phyloP scores from a whole-genome alignment of 2,329 filamentous ascomycete species.

The Microcera coccophila region DNA sequence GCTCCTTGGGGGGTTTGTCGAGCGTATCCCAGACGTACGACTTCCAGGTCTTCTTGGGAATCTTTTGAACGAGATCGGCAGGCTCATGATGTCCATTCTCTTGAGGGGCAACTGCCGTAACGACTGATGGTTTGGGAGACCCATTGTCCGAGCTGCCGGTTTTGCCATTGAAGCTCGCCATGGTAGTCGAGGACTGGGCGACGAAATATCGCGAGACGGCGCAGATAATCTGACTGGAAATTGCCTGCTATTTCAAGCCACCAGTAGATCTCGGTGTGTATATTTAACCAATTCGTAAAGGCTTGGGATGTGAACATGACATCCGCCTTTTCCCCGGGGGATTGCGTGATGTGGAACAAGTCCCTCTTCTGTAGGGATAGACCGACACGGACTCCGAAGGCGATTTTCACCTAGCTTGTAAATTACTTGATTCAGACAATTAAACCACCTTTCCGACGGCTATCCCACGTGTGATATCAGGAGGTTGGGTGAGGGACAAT shows the following conservation, averaged over 20 bases:
- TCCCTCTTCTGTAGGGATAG: too few species aligned
- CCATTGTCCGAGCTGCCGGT: constrained; percentile 1
- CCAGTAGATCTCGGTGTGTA: neutral
- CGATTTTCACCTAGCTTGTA: too few species aligned
- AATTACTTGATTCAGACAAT: too few species aligned
- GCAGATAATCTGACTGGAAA: too few species aligned
- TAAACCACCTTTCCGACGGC: neutral
- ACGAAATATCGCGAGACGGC: too few species aligned
- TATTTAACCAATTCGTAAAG: neutral
- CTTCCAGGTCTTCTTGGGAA: constrained; percentile 40
- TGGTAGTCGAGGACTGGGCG: constrained; percentile 5
- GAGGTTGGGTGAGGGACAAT: too few species aligned
- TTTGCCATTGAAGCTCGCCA: constrained; percentile 1
- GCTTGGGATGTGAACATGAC: too few species aligned
- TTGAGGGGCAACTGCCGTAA: constrained; percentile 3
- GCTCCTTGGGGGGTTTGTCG: constrained; percentile 40
- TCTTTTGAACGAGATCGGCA: constrained; percentile 15
- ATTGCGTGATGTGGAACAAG: too few species aligned
- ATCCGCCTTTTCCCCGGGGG: too few species aligned
- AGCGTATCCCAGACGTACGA: constrained; percentile 49
- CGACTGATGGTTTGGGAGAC: constrained; percentile 8
- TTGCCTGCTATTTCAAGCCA: neutral
- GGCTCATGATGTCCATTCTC: constrained; percentile 10
- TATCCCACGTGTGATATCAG: too few species aligned
- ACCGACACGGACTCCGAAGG: too few species aligned